Base-by-base conservation (phyloP, 2,329 filamentous ascomycete genomes). In the Domatiomyces catenatus region DNA sequence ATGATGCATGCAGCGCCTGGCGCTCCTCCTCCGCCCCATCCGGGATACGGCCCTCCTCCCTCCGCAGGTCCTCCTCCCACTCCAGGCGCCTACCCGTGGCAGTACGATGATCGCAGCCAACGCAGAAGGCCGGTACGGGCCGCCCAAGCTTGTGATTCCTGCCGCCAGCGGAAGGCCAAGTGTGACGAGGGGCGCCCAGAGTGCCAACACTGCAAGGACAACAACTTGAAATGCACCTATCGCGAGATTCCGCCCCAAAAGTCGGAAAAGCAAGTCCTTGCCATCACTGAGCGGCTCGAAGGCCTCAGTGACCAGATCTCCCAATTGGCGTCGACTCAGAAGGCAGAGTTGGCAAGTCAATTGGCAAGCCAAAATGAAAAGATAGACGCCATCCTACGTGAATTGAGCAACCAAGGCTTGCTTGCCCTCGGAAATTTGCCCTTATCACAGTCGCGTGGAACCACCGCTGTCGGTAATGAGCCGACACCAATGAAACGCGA, bases 221-320 rank as follows among this genome's bases (percentile, higher is more conserved):
- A 93, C 64, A 81, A 77, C 57, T 75, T 87, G 28, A 75, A 81
- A 49, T 98, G 86, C 70, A 82, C 86, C 66, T 96, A 95, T 66
- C 81, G 89, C 57, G 89, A 95, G 62, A 84, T 92, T 5, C 84
- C 87, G 19, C 87, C 87, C 15, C 92, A 93, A 63, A 90, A 93
- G 86, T 94, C 74, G 65, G 83, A 60, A 46, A 59, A 58, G 28
- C 57, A 60, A 48, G 55, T 56, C 12, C 49, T 59, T 15, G 48
- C 50, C 15, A 60, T 60, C 18, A 56, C 52, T n/a, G 48, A 55
- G 20, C 51, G 56, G 45, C 48, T 60, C 24, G 55, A 59, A n/a
- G 42, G 50, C 20, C 28, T 57, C 45, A 48, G 36, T n/a, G 51
- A 56, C 20, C 50, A 53, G 39, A 44, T 60, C 12, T 50, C 57